Base-by-base conservation (phyloP, 192 early-diverging fungal species). In the Backusella tuberculispora region DNA sequence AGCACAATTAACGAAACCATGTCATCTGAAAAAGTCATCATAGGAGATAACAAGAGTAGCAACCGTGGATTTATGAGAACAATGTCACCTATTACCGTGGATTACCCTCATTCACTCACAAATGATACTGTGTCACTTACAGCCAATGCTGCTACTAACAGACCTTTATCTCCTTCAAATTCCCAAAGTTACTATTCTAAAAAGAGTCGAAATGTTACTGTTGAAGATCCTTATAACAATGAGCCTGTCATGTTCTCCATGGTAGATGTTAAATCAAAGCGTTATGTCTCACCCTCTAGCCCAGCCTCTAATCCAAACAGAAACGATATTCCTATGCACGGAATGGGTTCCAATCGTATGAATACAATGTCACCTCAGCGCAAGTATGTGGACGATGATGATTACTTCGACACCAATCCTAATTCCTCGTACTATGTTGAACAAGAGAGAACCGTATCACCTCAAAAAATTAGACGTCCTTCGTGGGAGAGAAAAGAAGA, bases 81-180 rank as follows among this genome's bases (percentile, higher is more conserved):
- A 19, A 76, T 71, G 75, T 70, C 63, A 24, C 75, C 68, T 17
- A 69, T 56, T 13, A 40, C 48, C 12, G 74, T 75, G 4, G 75
- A 76, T 42, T 66, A 71, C 44, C 63, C 69, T 26, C 17, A 60
- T 15, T 48, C 69, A 37, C 17, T 70, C 9, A 63, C 53, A 21
- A 71, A 71, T 15, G 75, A 76, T 24, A 76, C 68, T 21, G 43
- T 68, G 2, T 42, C 69, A 24, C 63, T 71, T 60, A 71, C 75
- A 41, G 34, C 60, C 21, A 50, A 44, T 10, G 69, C 69, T 34
- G 64, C 64, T 12, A 29, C 6, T 66, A 71, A 38, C 63, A 46
- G 50, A 50, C 53, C 69, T 42, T 63, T 66, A 65, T 71, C 63
- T 66, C 75, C 53, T 43, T 38, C 53, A 14, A 38, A 26, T 19